phyloP scores from a whole-genome alignment of 208 protist genomes.

The Tritrichomonas foetus region DNA sequence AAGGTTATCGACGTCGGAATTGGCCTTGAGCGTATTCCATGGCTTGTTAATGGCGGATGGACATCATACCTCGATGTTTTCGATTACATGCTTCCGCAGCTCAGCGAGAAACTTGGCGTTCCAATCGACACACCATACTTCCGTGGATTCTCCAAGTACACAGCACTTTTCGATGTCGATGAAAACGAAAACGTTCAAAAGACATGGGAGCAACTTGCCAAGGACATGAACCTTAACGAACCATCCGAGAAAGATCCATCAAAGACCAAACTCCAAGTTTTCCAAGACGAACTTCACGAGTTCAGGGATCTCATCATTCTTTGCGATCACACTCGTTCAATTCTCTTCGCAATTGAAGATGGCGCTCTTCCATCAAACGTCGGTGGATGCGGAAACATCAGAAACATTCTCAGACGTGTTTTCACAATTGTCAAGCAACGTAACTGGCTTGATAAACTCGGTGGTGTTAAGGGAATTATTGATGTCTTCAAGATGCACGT shows the following conservation, averaged over 20 bases:
- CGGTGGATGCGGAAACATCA: constrained; percentile 8
- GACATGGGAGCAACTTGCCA: neutral
- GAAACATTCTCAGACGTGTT: constrained; percentile 14
- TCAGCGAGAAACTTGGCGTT: neutral
- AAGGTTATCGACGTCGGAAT: constrained; percentile 43
- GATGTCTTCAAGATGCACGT: neutral
- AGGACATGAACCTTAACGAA: neutral
- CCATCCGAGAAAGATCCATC: neutral
- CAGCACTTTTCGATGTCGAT: constrained; percentile 32
- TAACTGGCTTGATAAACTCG: neutral
- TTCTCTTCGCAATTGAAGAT: constrained; percentile 30
- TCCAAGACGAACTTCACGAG: neutral
- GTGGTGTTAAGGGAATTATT: constrained; percentile 1
- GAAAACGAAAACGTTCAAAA: neutral
- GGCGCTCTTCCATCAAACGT: constrained; percentile 41
- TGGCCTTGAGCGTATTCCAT: constrained; percentile 41
- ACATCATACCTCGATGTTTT: constrained; percentile 39
- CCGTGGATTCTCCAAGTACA: constrained; percentile 20
- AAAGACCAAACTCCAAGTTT: neutral
- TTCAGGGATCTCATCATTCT: constrained; percentile 2
- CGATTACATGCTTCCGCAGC: neutral
- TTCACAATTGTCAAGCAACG: constrained; percentile 15
- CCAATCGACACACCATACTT: constrained; percentile 27
- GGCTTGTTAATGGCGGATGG: constrained; percentile 17
- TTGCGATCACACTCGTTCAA: constrained; percentile 37